Conservation (phyloP, 441 rosid genomes). For the Jatropha multifida region DNA sequence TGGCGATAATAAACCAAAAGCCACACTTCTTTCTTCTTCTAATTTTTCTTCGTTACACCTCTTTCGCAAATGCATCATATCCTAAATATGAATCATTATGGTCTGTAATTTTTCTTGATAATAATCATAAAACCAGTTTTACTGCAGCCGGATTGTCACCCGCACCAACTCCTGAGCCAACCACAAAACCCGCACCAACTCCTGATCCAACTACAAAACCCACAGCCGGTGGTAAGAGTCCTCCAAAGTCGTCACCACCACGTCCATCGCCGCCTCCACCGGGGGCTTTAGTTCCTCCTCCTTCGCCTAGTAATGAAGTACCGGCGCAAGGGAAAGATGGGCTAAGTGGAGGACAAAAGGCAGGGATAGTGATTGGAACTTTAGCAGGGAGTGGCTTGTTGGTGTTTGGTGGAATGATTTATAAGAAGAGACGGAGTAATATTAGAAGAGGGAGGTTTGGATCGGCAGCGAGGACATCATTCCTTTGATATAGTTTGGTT, state of each 20-base stretch:
- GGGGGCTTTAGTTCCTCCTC: neutral
- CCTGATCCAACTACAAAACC: too few species aligned
- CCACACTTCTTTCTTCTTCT: conserved; percentile 9
- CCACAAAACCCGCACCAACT: too few species aligned
- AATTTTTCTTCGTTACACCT: neutral
- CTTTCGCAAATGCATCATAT: neutral
- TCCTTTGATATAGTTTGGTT: conserved; percentile 6
- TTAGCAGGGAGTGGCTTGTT: conserved; percentile 27
- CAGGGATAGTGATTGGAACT: conserved; percentile 28
- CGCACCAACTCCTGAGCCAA: too few species aligned
- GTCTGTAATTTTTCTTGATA: neutral
- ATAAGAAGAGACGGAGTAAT: conserved; percentile 33
- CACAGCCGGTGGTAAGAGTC: too few species aligned
- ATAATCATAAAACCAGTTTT: neutral
- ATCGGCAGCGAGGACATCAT: conserved; percentile 19
- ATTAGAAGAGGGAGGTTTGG: conserved; percentile 23
- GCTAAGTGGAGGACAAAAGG: conserved; percentile 33
- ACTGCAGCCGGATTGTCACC: too few species aligned
- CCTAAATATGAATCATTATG: too few species aligned
- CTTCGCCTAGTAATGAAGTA: neutral
- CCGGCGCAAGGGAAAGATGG: neutral
- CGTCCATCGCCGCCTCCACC: neutral
- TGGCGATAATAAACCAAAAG: conserved; percentile 15
- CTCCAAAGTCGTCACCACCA: neutral
- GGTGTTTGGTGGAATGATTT: conserved; percentile 30